Evolutionary conservation across 2,329 filamentous ascomycete species (phyloP).

Genomic region (Aspergillus jensenii): DNA sequence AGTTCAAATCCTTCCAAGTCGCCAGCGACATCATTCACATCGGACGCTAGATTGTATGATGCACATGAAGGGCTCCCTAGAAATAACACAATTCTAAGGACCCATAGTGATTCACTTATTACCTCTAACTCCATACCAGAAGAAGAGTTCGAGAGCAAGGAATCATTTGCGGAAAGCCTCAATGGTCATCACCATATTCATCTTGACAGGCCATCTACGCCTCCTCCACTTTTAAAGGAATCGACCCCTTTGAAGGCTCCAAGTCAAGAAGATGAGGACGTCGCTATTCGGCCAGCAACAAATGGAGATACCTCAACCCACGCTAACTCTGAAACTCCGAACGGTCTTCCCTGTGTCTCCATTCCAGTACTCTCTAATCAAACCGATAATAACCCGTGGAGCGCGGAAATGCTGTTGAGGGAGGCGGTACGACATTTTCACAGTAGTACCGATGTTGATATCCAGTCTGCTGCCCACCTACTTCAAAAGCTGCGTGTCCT

Average conservation of each 20-base stretch:
- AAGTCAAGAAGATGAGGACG: constrained; percentile 9
- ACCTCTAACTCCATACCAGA: constrained; percentile 14
- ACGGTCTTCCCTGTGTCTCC: constrained; percentile 23
- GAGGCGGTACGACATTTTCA: constrained; percentile 43
- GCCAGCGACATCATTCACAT: constrained; percentile 51
- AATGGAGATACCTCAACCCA: constrained; percentile 3
- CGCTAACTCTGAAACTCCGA: constrained; percentile 13
- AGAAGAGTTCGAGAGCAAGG: constrained; percentile 22
- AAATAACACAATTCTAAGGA: constrained; percentile 1
- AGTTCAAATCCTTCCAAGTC: constrained; percentile 55
- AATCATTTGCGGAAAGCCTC: constrained; percentile 26
- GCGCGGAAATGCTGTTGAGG: constrained; percentile 37
- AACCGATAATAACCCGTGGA: constrained; percentile 39
- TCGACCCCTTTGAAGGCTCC: constrained; percentile 28
- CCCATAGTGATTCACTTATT: constrained; percentile 11
- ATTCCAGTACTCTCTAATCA: constrained; percentile 35
- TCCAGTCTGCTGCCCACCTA: constrained; percentile 42
- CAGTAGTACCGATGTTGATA: constrained; percentile 38
- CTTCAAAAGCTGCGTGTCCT: constrained; percentile 42
- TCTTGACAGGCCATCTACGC: constrained; percentile 47
- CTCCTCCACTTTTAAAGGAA: constrained; percentile 37
- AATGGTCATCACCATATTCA: constrained; percentile 29
- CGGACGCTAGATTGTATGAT: constrained; percentile 28
- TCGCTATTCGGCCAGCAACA: neutral
- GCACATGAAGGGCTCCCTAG: constrained; percentile 11